Evolutionary conservation across 345 rosid species (phyloP).

Genomic region (Linum lewisii): DNA sequence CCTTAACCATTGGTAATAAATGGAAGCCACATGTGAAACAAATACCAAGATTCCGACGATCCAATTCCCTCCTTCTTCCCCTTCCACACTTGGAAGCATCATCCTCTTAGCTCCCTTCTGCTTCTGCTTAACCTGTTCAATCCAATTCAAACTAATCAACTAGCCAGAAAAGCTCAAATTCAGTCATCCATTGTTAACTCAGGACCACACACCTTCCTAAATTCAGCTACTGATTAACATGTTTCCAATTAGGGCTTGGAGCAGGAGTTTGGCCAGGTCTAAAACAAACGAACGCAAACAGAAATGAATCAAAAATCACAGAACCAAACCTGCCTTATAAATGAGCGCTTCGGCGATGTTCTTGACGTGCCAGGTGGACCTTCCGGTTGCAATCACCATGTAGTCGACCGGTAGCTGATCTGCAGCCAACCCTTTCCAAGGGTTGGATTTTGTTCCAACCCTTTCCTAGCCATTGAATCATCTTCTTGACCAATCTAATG

Average conservation of each 20-base stretch:
- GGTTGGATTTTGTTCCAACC: too few relatives aligned
- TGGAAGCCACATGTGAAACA: slow-evolving; percentile 12
- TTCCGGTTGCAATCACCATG: slow-evolving; percentile 77
- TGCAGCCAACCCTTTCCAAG: too few relatives aligned
- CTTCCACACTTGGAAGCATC: slow-evolving; percentile 58
- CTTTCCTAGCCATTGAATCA: too few relatives aligned
- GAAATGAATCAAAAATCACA: too few relatives aligned
- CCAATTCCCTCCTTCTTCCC: slow-evolving; percentile 75
- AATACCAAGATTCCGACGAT: slow-evolving; percentile 70
- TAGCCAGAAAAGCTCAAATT: background rate
- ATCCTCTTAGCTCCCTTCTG: slow-evolving; percentile 58
- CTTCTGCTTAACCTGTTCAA: slow-evolving; percentile 72
- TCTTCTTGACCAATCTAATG: too few relatives aligned
- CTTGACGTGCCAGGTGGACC: slow-evolving; percentile 84
- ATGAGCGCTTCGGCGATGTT: slow-evolving; percentile 80
- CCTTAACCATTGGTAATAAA: background rate
- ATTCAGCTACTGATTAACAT: background rate
- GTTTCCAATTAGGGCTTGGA: background rate
- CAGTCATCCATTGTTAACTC: background rate
- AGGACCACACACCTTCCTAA: too few relatives aligned
- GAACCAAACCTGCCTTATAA: slow-evolving; percentile 34
- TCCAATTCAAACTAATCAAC: background rate
- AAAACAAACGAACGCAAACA: background rate
- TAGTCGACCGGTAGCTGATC: too few relatives aligned
- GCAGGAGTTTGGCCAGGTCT: background rate